Conservation (phyloP, 257 asterid species). For the Nicotiana tomentosiformis region DNA sequence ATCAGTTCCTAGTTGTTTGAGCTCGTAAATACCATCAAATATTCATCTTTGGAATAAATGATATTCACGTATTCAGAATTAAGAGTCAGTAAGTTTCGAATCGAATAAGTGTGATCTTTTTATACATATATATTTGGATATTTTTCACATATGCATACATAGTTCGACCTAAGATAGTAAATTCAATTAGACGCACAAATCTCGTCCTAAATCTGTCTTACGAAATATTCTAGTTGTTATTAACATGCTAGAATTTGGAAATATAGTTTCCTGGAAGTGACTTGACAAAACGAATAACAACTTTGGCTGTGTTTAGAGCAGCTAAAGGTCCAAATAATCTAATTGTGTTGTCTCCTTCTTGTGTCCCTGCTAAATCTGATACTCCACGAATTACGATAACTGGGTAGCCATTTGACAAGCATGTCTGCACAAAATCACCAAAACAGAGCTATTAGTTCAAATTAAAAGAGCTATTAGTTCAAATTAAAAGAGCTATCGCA, state of each 20-base stretch:
- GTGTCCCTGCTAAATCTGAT: slow-evolving; percentile 56
- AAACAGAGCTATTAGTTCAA: neutral
- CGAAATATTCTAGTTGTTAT: neutral
- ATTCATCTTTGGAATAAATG: too few species aligned
- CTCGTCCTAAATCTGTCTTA: too few species aligned
- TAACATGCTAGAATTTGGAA: neutral
- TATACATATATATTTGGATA: neutral
- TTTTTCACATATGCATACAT: neutral
- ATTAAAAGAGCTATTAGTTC: neutral
- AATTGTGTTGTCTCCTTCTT: slow-evolving; percentile 33
- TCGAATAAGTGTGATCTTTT: neutral
- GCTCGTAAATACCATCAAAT: too few species aligned
- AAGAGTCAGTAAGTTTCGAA: neutral
- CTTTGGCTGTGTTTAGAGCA: slow-evolving; percentile 49
- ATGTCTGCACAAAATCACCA: slow-evolving; percentile 30
- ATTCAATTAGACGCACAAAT: neutral
- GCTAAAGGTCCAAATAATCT: slow-evolving; percentile 39
- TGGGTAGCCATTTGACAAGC: slow-evolving; percentile 49
- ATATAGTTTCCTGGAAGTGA: neutral
- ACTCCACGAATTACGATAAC: slow-evolving; percentile 44
- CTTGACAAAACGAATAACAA: slow-evolving; percentile 35
- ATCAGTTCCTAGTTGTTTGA: too few species aligned
- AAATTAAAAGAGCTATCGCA: neutral
- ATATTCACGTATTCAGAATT: too few species aligned
- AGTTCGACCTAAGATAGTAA: neutral